These are phyloP conservation scores for Poterioochromonas sp. DNA, from an alignment of 352 stramenopile species.

Conservation along the genomic window DNA sequence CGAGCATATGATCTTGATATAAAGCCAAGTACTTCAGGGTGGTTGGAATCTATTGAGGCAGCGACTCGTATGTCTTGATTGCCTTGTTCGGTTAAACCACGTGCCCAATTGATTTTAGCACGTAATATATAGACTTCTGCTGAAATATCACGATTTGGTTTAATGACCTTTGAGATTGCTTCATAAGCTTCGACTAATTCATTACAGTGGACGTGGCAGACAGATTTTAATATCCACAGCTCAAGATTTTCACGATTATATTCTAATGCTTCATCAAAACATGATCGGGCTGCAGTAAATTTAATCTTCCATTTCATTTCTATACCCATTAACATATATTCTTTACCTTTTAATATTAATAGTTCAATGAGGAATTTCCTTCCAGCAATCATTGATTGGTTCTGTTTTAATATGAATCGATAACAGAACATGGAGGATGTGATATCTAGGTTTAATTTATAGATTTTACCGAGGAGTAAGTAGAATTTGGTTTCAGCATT, in stretches of 20 bases:
- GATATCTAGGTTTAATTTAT: conserved; percentile 4
- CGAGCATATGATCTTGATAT: background rate
- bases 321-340: background rate
- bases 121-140: background rate
- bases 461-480: background rate
- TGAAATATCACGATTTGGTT: background rate
- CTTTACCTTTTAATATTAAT: background rate
- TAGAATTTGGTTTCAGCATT: background rate
- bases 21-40: conserved; percentile 12
- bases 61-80: conserved; percentile 21
- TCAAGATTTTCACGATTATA: background rate
- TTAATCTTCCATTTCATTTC: background rate
- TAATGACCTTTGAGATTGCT: background rate
- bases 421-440: background rate
- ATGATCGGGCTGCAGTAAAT: background rate
- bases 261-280: conserved; percentile 28
- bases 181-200: conserved; percentile 1
- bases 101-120: conserved; percentile 21
- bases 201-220: conserved; percentile 16
- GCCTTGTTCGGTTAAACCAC: conserved; percentile 6
- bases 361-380: background rate
- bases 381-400: background rate
- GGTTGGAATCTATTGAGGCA: background rate
- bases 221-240: background rate
- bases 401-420: background rate